Evolutionary conservation across 1,284 basidiomycete genomes (phyloP).

Genomic region (Megacollybia platyphylla): DNA sequence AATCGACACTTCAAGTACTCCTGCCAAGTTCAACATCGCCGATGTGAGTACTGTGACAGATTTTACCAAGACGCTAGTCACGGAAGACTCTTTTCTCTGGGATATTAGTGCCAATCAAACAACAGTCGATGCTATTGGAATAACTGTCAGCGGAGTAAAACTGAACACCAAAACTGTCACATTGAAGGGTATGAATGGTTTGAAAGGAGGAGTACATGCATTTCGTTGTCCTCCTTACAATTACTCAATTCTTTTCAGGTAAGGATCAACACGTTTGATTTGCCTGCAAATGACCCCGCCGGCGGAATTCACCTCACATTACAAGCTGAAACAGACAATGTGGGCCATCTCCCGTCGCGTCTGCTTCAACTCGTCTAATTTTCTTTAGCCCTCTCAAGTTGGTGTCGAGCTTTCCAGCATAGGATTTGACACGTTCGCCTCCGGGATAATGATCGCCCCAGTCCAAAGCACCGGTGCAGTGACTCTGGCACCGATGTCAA

Average conservation of each 20-base stretch:
- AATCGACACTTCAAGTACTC: constrained; percentile 34
- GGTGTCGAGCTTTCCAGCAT: constrained; percentile 57
- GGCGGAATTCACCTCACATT: constrained; percentile 68
- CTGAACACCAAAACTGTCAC: constrained; percentile 50
- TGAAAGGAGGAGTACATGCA: constrained; percentile 41
- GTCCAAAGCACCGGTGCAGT: constrained; percentile 37
- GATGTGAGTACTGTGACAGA: constrained; percentile 48
- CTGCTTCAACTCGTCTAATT: constrained; percentile 2
- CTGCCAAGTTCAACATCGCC: constrained; percentile 39
- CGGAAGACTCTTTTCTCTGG: constrained; percentile 63
- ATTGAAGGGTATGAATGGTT: constrained; percentile 61
- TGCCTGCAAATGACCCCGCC: constrained; percentile 60
- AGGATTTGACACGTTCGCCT: constrained; percentile 47
- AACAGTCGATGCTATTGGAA: constrained; percentile 29
- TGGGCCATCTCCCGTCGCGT: constrained; percentile 15
- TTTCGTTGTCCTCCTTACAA: not conserved
- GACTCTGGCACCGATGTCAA: constrained; percentile 43
- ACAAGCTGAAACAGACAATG: constrained; percentile 49
- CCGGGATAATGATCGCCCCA: constrained; percentile 45
- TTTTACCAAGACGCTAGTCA: constrained; percentile 60
- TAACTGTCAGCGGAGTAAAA: constrained; percentile 42
- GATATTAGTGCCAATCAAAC: constrained; percentile 59
- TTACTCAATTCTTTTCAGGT: not conserved
- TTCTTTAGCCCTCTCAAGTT: constrained; percentile 57
- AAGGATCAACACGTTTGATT: constrained; percentile 56